Evolutionary conservation across 140 eudicot genomes (phyloP).

Genomic region (Bidens hawaiensis): DNA sequence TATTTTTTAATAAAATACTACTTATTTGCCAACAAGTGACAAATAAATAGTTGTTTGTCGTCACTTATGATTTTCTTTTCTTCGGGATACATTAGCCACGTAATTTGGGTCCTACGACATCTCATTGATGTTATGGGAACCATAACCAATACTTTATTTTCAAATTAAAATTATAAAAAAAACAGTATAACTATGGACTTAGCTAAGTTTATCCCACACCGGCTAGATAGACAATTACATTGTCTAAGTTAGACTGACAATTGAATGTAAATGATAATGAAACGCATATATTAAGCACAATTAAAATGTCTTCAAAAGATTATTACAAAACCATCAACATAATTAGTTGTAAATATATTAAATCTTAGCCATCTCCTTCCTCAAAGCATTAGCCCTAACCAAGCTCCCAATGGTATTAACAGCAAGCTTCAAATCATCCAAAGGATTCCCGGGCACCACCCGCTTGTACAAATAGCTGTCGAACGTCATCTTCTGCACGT

Average conservation of each 20-base stretch:
- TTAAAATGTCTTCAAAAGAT: constrained; percentile 1
- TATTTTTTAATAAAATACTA: constrained; percentile 6
- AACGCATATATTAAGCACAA: background rate
- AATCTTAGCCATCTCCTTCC: constrained; percentile 86
- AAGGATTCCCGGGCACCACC: constrained; percentile 89
- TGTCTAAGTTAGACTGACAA: no score
- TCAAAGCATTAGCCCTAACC: constrained; percentile 92
- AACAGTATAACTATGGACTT: no score
- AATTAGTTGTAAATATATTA: constrained; percentile 3
- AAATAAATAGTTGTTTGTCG: background rate
- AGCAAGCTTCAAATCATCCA: constrained; percentile 95
- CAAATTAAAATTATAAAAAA: background rate
- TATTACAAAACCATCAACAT: background rate
- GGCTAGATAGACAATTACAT: no score
- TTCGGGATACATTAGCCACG: background rate
- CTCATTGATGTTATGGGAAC: background rate
- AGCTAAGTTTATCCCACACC: no score
- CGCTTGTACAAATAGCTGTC: constrained; percentile 97
- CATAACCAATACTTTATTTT: background rate
- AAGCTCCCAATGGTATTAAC: constrained; percentile 88
- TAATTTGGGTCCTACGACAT: background rate
- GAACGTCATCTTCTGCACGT: constrained; percentile 98
- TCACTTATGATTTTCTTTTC: background rate
- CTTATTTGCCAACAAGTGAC: no score
- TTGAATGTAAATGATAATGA: no score